These are phyloP conservation scores for Aspergillus mulundensis DNA, from an alignment of 495 filamentous ascomycete genomes.

Conservation along the genomic window DNA sequence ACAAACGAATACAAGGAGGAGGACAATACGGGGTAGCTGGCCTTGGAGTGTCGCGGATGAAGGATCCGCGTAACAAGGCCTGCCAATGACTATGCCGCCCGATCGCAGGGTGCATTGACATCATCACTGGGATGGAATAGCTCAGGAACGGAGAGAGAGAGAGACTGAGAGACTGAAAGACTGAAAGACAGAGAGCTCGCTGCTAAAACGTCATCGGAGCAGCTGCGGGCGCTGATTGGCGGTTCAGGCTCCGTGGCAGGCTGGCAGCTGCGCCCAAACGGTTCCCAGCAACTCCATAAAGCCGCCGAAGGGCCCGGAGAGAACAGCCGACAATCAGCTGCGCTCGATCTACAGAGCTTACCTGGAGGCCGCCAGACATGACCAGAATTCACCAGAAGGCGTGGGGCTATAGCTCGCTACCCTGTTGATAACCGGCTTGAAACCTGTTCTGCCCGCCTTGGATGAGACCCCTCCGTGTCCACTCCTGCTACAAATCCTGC, in stretches of 20 bases:
- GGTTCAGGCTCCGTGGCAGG: background rate
- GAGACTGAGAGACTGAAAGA: background rate
- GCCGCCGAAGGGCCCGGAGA: background rate
- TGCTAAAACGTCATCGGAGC: background rate
- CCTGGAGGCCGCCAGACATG: background rate
- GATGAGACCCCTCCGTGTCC: background rate
- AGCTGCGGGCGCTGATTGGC: background rate
- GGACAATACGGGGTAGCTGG: background rate
- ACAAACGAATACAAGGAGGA: background rate
- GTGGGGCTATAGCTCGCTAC: background rate
- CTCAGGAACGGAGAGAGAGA: too few species aligned
- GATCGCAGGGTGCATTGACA: background rate
- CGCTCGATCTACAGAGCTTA: background rate
- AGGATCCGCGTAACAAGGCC: background rate
- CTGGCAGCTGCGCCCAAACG: background rate
- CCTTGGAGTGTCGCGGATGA: background rate
- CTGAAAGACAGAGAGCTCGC: background rate
- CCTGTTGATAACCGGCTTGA: background rate
- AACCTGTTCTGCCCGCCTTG: background rate
- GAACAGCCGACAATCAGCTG: background rate
- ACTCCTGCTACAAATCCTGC: background rate
- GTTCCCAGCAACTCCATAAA: too few species aligned
- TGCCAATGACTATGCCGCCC: background rate
- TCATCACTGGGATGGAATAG: background rate
- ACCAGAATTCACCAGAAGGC: background rate